Conservation (phyloP, 2,329 filamentous ascomycete species). For the Penicillium paneum region DNA sequence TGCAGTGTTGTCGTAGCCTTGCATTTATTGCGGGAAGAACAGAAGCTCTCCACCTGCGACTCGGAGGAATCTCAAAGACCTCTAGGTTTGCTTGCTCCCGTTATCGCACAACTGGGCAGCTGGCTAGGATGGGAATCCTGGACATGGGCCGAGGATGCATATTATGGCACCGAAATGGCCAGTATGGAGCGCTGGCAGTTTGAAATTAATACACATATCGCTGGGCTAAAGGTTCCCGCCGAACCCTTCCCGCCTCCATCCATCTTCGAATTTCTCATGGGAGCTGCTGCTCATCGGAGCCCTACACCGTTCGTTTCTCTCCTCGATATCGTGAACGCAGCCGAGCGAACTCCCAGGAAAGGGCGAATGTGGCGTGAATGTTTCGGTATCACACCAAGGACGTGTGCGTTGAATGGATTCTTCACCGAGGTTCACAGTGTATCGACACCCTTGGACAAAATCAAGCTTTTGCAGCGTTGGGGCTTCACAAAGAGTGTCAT, state of each 20-base stretch:
- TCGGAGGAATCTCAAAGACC: conserved; percentile 48
- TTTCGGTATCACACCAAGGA: conserved; percentile 58
- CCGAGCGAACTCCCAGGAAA: conserved; percentile 28
- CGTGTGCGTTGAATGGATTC: conserved; percentile 66
- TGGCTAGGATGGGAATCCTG: conserved; percentile 76
- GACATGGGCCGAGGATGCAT: conserved; percentile 51
- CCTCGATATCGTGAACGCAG: conserved; percentile 46
- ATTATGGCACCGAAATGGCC: conserved; percentile 61
- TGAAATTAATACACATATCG: conserved; percentile 52
- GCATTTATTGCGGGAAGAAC: conserved; percentile 84
- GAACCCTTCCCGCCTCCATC: conserved; percentile 58
- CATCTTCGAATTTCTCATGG: conserved; percentile 56
- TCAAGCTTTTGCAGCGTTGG: conserved; percentile 70
- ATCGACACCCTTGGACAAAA: conserved; percentile 58
- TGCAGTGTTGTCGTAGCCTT: conserved; percentile 70
- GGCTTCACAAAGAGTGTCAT: conserved; percentile 63
- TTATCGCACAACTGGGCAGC: conserved; percentile 74
- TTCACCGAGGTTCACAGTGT: conserved; percentile 56
- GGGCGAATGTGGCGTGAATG: conserved; percentile 38
- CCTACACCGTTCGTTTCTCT: conserved; percentile 49
- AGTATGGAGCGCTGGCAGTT: conserved; percentile 55
- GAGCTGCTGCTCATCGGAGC: conserved; percentile 34
- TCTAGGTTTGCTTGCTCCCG: conserved; percentile 59
- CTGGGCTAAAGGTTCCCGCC: conserved; percentile 42
- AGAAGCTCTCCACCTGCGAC: conserved; percentile 68